phyloP scores from a whole-genome alignment of 78 protist genomes.

The Salpingoeca rosetta region DNA sequence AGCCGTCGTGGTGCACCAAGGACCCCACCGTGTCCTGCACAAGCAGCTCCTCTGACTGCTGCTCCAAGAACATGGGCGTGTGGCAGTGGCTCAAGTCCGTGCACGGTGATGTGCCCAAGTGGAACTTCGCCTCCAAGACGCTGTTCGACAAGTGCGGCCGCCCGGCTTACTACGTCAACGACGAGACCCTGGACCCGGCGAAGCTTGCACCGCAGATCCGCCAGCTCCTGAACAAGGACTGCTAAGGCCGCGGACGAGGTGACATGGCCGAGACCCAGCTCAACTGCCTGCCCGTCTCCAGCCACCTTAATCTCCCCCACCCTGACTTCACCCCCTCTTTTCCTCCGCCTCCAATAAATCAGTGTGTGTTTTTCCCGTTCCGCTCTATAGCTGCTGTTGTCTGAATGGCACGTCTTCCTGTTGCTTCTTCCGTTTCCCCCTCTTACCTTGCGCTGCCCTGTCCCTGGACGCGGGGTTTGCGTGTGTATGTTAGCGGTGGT shows the following conservation, averaged over 20 bases:
- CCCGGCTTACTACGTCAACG: not conserved
- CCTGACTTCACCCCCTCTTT: no score
- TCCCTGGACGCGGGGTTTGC: no score
- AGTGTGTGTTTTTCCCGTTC: not conserved
- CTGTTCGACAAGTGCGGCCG: not conserved
- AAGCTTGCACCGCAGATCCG: not conserved
- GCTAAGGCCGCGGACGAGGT: no score
- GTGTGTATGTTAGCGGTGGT: no score
- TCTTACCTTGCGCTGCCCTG: no score
- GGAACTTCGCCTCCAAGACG: not conserved
- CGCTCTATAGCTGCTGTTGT: not conserved
- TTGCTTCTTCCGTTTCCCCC: no score
- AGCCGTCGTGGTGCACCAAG: not conserved
- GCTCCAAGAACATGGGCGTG: not conserved
- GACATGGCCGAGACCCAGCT: no score
- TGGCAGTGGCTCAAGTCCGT: not conserved
- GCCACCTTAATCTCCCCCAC: not conserved
- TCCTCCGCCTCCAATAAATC: not conserved
- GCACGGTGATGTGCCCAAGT: not conserved
- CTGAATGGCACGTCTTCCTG: not conserved
- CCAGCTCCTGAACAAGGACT: not conserved
- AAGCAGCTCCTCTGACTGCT: not conserved
- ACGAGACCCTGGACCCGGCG: not conserved
- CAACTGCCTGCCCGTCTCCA: no score
- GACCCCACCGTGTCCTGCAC: not conserved